Evolutionary conservation across 352 stramenopile species (phyloP).

Genomic region (Phytopythium oedochilum): DNA sequence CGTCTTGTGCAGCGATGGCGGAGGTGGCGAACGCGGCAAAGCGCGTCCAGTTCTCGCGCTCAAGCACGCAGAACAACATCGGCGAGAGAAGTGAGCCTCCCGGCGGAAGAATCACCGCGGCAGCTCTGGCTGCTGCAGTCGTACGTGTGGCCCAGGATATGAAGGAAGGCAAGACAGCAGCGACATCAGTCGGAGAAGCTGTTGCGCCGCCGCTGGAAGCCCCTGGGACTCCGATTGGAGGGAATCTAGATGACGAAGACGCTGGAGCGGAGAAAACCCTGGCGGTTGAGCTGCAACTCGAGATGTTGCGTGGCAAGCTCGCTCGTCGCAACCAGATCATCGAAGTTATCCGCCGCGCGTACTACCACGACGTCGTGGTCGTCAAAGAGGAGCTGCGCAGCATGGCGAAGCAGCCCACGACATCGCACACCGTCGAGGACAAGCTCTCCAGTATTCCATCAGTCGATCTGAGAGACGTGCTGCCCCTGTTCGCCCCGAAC

Average conservation of each 20-base stretch:
- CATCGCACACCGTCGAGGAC: slow-evolving; percentile 15
- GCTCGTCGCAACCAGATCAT: slow-evolving; percentile 67
- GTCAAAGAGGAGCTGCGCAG: slow-evolving; percentile 72
- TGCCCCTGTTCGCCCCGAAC: slow-evolving; percentile 67
- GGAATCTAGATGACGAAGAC: slow-evolving; percentile 20
- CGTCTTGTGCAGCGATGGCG: neutral
- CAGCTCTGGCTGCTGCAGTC: neutral
- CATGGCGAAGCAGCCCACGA: neutral
- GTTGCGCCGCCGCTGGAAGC: neutral
- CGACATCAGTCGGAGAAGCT: neutral
- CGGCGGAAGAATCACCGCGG: neutral
- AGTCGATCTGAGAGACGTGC: slow-evolving; percentile 56
- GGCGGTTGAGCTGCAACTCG: slow-evolving; percentile 34
- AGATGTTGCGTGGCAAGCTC: slow-evolving; percentile 66
- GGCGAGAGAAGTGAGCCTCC: neutral
- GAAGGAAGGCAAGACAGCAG: neutral
- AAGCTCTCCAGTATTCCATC: slow-evolving; percentile 57
- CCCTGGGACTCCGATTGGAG: neutral
- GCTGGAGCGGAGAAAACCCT: slow-evolving; percentile 30
- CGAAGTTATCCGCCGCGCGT: slow-evolving; percentile 66
- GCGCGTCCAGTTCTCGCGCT: slow-evolving; percentile 2
- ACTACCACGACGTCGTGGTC: slow-evolving; percentile 81
- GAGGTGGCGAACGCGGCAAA: neutral
- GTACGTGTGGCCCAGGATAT: neutral
- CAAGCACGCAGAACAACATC: neutral